These are phyloP conservation scores for Exidia glandulosa DNA, from an alignment of 768 basidiomycete species.

Conservation along the genomic window DNA sequence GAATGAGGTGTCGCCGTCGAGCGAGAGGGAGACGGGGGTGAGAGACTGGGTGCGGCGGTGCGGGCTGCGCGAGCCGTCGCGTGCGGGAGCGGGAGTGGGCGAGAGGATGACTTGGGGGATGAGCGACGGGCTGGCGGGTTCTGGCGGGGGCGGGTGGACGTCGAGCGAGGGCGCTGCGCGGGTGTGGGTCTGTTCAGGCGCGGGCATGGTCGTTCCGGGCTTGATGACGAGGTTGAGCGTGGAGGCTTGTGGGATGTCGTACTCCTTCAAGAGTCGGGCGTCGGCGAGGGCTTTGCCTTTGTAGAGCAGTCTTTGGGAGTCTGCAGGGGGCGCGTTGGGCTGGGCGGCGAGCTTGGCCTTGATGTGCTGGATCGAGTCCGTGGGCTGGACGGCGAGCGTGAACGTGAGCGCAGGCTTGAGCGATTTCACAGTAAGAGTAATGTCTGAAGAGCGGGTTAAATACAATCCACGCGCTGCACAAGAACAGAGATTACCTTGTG, in stretches of 20 bases:
- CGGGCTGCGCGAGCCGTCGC: constrained; percentile 56
- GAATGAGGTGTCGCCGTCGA: constrained; percentile 52
- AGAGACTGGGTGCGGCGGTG: constrained; percentile 73
- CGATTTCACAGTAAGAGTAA: constrained; percentile 81
- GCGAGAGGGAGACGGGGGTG: constrained; percentile 48
- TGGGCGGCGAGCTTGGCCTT: constrained; percentile 64
- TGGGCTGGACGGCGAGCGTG: constrained; percentile 58
- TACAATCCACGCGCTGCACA: neutral
- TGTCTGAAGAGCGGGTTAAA: constrained; percentile 9
- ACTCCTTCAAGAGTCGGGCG: constrained; percentile 82
- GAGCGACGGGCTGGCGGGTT: constrained; percentile 12
- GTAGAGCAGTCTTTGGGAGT: constrained; percentile 75
- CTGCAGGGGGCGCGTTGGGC: constrained; percentile 61
- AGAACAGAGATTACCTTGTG: constrained; percentile 12
- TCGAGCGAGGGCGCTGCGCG: constrained; percentile 3
- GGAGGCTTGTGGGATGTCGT: constrained; percentile 69
- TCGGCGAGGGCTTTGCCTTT: constrained; percentile 94
- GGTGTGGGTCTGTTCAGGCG: neutral
- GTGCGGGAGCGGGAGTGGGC: constrained; percentile 16
- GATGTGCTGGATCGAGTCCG: constrained; percentile 74
- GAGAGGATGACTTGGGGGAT: constrained; percentile 13
- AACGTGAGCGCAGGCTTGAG: constrained; percentile 75
- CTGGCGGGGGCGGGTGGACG: constrained; percentile 13
- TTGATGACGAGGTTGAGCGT: constrained; percentile 83
- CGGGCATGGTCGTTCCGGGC: constrained; percentile 37